Percentiles rank a stretch among this genome's conserved stretches.
phyloP scores from a whole-genome alignment of 495 filamentous ascomycete genomes.

The Annulohypoxylon moriforme region DNA sequence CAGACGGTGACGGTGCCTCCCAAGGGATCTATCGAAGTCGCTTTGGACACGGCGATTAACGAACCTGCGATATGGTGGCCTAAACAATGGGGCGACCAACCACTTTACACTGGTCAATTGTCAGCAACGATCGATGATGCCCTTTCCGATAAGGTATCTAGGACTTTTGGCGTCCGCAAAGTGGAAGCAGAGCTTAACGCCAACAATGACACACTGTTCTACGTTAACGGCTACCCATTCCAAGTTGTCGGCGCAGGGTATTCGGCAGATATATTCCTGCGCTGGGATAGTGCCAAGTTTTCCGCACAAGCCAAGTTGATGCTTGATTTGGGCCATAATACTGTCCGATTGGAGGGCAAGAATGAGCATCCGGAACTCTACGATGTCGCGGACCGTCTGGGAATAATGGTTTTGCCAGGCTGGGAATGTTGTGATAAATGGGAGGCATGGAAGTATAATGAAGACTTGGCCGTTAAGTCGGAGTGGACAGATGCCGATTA shows the following conservation, averaged over 20 bases:
- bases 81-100: constrained; percentile 60
- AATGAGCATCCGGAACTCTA: constrained; percentile 71
- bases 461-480: constrained; percentile 58
- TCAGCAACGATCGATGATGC: constrained; percentile 49
- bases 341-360: constrained; percentile 72
- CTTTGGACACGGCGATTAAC: constrained; percentile 50
- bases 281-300: constrained; percentile 61
- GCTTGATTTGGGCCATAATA: constrained; percentile 71
- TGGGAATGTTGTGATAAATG: constrained; percentile 80
- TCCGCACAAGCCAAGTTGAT: constrained; percentile 60
- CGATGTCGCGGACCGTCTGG: constrained; percentile 66
- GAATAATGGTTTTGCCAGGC: constrained; percentile 70
- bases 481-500: constrained; percentile 67
- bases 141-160: constrained; percentile 57
- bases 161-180: constrained; percentile 66
- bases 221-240: constrained; percentile 67
- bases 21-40: constrained; percentile 51
- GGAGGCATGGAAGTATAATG: constrained; percentile 73
- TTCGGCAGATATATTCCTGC: constrained; percentile 70
- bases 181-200: constrained; percentile 63
- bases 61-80: constrained; percentile 63
- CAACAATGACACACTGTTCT: constrained; percentile 66
- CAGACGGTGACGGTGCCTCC: constrained; percentile 54
- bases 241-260: constrained; percentile 71
- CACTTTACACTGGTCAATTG: constrained; percentile 56